These are phyloP conservation scores for Suhomyces xylopsoci DNA, from an alignment of 805 yeast species.

Conservation along the genomic window DNA sequence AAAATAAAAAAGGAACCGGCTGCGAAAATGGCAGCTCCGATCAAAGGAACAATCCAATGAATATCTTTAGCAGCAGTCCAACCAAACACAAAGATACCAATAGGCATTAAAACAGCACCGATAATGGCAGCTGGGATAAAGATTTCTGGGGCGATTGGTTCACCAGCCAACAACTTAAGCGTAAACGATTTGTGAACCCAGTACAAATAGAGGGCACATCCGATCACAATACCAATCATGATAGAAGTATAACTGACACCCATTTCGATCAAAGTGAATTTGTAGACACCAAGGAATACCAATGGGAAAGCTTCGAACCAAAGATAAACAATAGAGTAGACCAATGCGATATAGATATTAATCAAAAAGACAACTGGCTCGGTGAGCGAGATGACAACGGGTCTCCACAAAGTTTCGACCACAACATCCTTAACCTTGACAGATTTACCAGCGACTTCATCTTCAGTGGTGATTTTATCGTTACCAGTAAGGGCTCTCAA, in stretches of 20 bases:
- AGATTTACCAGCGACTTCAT: constrained; percentile 30
- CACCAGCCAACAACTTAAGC: constrained; percentile 10
- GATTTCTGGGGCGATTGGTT: constrained; percentile 14
- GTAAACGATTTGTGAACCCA: constrained; percentile 11
- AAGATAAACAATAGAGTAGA: constrained; percentile 51
- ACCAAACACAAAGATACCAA: constrained; percentile 21
- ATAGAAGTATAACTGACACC: constrained; percentile 49
- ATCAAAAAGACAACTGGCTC: constrained; percentile 60
- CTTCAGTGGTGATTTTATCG: constrained; percentile 39
- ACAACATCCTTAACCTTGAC: constrained; percentile 17
- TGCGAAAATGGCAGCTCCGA: constrained; percentile 19
- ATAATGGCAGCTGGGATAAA: constrained; percentile 20
- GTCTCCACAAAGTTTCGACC: constrained; percentile 44
- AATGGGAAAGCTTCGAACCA: constrained; percentile 65
- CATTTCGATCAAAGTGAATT: constrained; percentile 46
- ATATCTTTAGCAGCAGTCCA: constrained; percentile 17
- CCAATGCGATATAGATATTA: constrained; percentile 49
- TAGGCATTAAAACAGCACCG: constrained; percentile 20
- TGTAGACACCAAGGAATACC: constrained; percentile 42
- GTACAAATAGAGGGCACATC: constrained; percentile 9
- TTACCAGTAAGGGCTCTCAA: constrained; percentile 51
- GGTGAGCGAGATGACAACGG: constrained; percentile 44
- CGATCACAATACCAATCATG: constrained; percentile 40
- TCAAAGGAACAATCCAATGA: constrained; percentile 21
- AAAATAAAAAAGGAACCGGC: constrained; percentile 34